These are phyloP conservation scores for Saccharomycopsis fermentans DNA, from an alignment of 805 yeast genomes.

Conservation along the genomic window DNA sequence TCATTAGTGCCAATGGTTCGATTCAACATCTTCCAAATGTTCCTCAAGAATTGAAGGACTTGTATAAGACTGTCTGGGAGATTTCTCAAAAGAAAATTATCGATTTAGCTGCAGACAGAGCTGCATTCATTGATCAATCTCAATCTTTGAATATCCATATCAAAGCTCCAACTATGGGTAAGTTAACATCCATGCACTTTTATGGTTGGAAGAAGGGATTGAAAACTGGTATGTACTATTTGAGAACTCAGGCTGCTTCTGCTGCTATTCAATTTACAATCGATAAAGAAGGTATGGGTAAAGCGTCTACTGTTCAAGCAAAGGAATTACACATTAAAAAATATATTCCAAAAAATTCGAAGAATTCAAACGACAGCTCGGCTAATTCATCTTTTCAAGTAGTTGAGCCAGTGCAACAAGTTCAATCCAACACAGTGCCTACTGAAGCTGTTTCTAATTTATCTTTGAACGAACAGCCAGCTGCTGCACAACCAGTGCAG, in stretches of 20 bases:
- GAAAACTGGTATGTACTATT: conserved; percentile 97
- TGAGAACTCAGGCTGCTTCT: conserved; percentile 95
- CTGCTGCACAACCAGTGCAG: conserved; percentile 1
- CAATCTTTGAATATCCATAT: conserved; percentile 87
- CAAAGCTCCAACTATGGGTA: conserved; percentile 89
- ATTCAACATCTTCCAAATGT: conserved; percentile 64
- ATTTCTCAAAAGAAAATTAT: conserved; percentile 75
- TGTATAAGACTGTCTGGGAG: conserved; percentile 98
- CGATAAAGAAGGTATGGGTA: conserved; percentile 30
- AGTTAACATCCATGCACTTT: conserved; percentile 95
- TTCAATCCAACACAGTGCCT: not conserved
- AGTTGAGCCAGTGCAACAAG: conserved; percentile 31
- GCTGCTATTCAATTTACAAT: conserved; percentile 91
- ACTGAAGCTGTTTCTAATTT: conserved; percentile 12
- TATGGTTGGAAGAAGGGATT: conserved; percentile 98
- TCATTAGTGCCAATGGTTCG: conserved; percentile 75
- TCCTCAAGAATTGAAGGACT: conserved; percentile 61
- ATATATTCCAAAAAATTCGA: conserved; percentile 23
- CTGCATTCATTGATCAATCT: conserved; percentile 81
- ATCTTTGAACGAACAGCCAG: conserved; percentile 4
- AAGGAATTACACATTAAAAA: conserved; percentile 26
- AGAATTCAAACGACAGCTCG: not conserved
- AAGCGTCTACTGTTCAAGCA: conserved; percentile 14
- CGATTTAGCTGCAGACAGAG: conserved; percentile 69
- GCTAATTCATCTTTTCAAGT: conserved; percentile 17